Evolutionary conservation across 352 stramenopile genomes (phyloP), one percentile per base, ranked within the genome.

Genomic region (Phytophthora pistaciae): DNA sequence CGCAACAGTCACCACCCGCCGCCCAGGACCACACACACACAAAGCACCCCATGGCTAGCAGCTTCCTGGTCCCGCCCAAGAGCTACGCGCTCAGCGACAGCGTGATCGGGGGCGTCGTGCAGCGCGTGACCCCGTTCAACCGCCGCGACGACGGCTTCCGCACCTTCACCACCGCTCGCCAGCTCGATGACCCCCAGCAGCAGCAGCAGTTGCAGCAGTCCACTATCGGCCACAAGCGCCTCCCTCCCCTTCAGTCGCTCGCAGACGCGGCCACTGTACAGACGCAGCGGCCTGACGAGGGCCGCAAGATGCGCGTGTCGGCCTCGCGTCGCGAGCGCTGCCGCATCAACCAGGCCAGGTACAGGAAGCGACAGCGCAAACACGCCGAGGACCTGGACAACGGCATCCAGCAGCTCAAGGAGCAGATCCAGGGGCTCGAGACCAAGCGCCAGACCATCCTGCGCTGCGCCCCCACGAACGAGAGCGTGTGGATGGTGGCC

Each of bases 271-370:
- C 40, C 18, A 9, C 57, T 5, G 6, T 20, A 20, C 3, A 18
- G 44, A 38, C 29, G 29, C 6, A 18, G 44, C 27, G 14, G 21
- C 27, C 56, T 2, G 11, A 27, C 18, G 29, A 56, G 2, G 23
- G 14, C 16, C 50, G 50, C 10, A 63, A 64, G 42, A 57, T 58
- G 10, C 52, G 42, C 29, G 31, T 58, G 8, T 48, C 63, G 3
- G 42, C 54, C n/a, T 58, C 44, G 33, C 31, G 63, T 21, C 54
- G 63, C 1, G 63, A 70, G 10, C 62, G 62, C 5, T 54, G 62
- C 29, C 25, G 54, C 3, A 33, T 69, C 27, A 69, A 69, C 10
- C 62, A 69, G 20, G 62, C 62, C 1, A 20, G 53, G 18, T 69
- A 69, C 54, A 50, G 62, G 31, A 52, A 63, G 20, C 21, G 54